These are phyloP conservation scores for Inonotus hispidus DNA, from an alignment of 1,284 basidiomycete genomes.

Conservation along the genomic window DNA sequence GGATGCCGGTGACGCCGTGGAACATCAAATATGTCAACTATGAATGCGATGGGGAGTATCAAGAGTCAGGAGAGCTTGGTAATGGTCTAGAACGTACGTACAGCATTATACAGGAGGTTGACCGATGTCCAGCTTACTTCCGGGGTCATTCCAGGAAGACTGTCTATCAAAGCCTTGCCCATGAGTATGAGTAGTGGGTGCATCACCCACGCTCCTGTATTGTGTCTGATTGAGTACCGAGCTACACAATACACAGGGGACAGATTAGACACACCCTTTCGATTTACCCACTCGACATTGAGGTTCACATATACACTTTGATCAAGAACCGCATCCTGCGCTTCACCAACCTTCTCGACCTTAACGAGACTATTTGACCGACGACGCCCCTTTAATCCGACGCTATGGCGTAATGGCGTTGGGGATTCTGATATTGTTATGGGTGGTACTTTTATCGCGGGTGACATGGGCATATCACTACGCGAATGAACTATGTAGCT, in stretches of 20 bases:
- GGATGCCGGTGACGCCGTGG: conserved; percentile 96
- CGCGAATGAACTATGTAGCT: not conserved
- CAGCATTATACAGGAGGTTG: conserved; percentile 88
- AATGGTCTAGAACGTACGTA: conserved; percentile 39
- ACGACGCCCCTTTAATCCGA: conserved; percentile 45
- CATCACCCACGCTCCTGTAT: conserved; percentile 92
- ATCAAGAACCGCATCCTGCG: conserved; percentile 76
- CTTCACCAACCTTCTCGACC: conserved; percentile 81
- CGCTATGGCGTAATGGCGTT: conserved; percentile 9
- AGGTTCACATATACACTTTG: conserved; percentile 82
- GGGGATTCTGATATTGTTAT: conserved; percentile 36
- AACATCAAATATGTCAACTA: conserved; percentile 98
- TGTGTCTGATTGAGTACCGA: not conserved
- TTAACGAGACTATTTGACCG: conserved; percentile 82
- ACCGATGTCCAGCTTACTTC: conserved; percentile 95
- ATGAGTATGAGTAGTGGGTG: conserved; percentile 89
- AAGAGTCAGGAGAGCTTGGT: conserved; percentile 4
- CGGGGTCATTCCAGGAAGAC: conserved; percentile 90
- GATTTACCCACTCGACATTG: conserved; percentile 98
- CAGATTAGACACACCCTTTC: conserved; percentile 67
- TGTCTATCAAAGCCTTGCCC: conserved; percentile 92
- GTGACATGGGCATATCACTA: conserved; percentile 16
- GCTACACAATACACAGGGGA: conserved; percentile 1
- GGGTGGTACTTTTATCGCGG: conserved; percentile 37
- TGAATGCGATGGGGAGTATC: not conserved